phyloP scores from a whole-genome alignment of 257 asterid genomes.

The Verbena officinalis region DNA sequence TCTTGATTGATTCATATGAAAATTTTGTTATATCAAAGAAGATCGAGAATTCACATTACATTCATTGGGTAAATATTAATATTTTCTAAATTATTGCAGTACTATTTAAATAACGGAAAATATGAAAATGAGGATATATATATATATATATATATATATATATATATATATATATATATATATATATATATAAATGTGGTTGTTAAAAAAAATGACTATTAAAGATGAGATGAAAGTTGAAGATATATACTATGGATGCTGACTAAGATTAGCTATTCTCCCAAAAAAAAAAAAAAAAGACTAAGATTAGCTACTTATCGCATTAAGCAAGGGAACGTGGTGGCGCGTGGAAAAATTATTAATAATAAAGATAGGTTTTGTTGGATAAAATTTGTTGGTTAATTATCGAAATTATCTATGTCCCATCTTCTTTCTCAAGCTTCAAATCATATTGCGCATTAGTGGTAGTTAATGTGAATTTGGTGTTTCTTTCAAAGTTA shows the following conservation, averaged over 20 bases:
- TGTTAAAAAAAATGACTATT: neutral
- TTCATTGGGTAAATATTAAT: neutral
- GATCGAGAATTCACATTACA: neutral
- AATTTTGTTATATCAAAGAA: neutral
- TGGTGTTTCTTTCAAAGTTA: too few species aligned
- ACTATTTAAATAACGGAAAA: neutral
- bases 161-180: too few species aligned
- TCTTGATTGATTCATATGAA: too few species aligned
- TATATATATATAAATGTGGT: too few species aligned
- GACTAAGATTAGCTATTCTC: neutral
- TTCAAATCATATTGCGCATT: neutral
- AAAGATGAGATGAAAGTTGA: neutral
- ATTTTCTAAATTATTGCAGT: neutral
- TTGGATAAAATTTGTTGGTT: neutral
- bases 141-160: too few species aligned
- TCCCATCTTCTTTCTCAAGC: neutral
- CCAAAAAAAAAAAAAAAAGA: too few species aligned
- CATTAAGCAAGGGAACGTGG: neutral
- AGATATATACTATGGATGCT: conserved; percentile 1
- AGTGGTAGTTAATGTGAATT: neutral
- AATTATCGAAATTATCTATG: neutral
- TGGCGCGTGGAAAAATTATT: neutral
- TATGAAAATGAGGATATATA: neutral
- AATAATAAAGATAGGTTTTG: neutral
- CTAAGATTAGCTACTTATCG: neutral